A percentile compares a stretch with the other conserved stretches of the same genome.
phyloP scores from a whole-genome alignment of 2,329 filamentous ascomycete genomes.

The Dissoconium aciculare region DNA sequence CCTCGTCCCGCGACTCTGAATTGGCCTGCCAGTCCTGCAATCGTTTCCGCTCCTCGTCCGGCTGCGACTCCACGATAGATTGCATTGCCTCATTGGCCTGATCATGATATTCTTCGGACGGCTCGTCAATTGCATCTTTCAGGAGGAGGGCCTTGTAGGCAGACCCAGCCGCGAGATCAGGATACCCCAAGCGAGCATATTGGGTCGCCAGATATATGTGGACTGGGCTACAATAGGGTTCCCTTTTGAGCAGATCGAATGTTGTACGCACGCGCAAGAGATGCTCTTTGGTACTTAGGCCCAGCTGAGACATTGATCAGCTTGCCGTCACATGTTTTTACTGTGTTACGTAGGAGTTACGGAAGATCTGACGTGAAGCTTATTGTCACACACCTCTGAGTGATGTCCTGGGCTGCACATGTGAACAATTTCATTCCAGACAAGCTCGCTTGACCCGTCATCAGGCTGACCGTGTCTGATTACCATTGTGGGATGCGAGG shows the following conservation, averaged over 20 bases:
- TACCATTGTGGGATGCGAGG: too few relatives aligned
- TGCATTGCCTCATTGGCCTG: slow-evolving; percentile 39
- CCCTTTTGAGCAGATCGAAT: slow-evolving; percentile 4
- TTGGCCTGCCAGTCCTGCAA: too few relatives aligned
- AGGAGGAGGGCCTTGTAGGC: slow-evolving; percentile 82
- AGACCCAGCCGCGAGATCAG: slow-evolving; percentile 78
- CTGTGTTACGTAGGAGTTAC: too few relatives aligned
- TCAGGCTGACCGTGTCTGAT: too few relatives aligned
- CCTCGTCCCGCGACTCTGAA: too few relatives aligned
- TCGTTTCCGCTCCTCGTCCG: slow-evolving; percentile 29
- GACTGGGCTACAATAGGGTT: slow-evolving; percentile 12
- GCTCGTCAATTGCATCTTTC: slow-evolving; percentile 63
- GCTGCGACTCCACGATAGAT: slow-evolving; percentile 13
- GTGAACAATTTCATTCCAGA: too few relatives aligned
- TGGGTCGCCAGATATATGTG: slow-evolving; percentile 48
- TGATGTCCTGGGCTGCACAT: too few relatives aligned
- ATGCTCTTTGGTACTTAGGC: not conserved
- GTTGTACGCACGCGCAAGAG: not conserved
- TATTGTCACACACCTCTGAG: too few relatives aligned
- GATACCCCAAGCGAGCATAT: slow-evolving; percentile 64
- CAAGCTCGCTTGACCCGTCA: too few relatives aligned
- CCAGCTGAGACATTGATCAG: too few relatives aligned
- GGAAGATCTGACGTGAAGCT: too few relatives aligned
- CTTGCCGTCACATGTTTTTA: too few relatives aligned
- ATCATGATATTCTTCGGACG: slow-evolving; percentile 71